Conservation (phyloP, 2,329 filamentous ascomycete genomes). For the Paraphaeosphaeria minitans region DNA sequence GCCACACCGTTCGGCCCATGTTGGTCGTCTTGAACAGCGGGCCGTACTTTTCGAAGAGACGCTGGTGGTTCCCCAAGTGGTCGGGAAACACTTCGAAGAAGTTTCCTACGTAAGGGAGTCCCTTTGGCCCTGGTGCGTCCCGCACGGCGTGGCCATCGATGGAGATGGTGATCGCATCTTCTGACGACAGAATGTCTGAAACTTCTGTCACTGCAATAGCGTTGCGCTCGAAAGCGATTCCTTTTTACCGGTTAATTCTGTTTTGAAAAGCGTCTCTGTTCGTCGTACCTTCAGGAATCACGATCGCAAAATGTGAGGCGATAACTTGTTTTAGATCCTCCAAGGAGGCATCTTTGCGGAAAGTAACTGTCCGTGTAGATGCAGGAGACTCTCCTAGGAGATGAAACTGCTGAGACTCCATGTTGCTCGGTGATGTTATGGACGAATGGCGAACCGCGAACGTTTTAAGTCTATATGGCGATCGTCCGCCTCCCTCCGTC, state of each 20-base stretch:
- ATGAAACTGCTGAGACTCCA: constrained; percentile 33
- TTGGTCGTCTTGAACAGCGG: constrained; percentile 46
- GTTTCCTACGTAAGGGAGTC: constrained; percentile 45
- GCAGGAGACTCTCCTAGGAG: constrained; percentile 32
- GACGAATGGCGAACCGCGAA: constrained; percentile 2
- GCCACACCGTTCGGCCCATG: constrained; percentile 44
- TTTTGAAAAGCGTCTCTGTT: constrained; percentile 10
- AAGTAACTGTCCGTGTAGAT: constrained; percentile 26
- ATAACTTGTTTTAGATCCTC: constrained; percentile 32
- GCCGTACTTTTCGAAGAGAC: constrained; percentile 48
- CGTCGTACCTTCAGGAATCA: constrained; percentile 30
- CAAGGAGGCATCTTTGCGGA: constrained; percentile 27
- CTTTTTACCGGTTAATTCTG: constrained; percentile 7
- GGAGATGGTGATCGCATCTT: constrained; percentile 44
- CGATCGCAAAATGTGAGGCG: constrained; percentile 37
- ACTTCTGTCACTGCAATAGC: constrained; percentile 13
- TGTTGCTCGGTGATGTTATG: constrained; percentile 11
- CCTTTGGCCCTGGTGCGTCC: constrained; percentile 46
- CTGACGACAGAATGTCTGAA: constrained; percentile 18
- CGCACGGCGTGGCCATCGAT: constrained; percentile 57
- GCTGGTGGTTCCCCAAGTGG: constrained; percentile 50
- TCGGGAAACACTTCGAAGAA: constrained; percentile 49
- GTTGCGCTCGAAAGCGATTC: constrained; percentile 18
- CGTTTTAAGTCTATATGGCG: background rate
- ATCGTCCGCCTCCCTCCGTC: background rate